Percentiles rank a stretch among this genome's conserved stretches.
Conservation (phyloP, 2,329 filamentous ascomycete species). For the Clarireedia paspali region DNA sequence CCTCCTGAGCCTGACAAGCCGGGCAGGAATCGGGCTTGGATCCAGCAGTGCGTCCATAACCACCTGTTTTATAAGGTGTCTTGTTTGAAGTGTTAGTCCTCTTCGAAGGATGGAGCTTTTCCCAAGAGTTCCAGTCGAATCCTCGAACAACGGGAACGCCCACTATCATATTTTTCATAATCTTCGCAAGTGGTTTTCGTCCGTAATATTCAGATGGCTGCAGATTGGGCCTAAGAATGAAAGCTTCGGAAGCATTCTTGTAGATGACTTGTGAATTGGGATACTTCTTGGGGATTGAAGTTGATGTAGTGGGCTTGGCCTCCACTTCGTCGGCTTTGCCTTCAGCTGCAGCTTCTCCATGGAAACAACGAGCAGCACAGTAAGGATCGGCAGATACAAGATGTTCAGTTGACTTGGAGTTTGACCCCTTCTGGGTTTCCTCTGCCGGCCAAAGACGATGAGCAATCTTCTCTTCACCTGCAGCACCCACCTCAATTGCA, state of each 20-base stretch:
- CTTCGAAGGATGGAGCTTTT: constrained; percentile 50
- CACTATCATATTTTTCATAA: constrained; percentile 68
- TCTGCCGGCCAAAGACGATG: constrained; percentile 69
- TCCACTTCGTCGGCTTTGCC: constrained; percentile 33
- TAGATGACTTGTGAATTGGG: constrained; percentile 79
- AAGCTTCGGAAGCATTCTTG: constrained; percentile 67
- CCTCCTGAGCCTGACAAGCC: constrained; percentile 56
- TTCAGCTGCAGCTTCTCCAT: constrained; percentile 50
- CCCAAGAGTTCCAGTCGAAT: constrained; percentile 73
- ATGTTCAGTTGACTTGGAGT: constrained; percentile 17
- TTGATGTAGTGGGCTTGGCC: constrained; percentile 12
- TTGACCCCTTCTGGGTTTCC: constrained; percentile 28
- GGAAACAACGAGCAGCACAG: constrained; percentile 52
- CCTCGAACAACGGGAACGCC: constrained; percentile 85
- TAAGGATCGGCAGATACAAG: constrained; percentile 40
- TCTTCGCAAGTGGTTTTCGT: constrained; percentile 72
- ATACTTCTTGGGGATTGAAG: constrained; percentile 46
- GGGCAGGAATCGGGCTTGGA: constrained; percentile 33
- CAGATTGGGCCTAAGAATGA: constrained; percentile 77
- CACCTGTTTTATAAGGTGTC: constrained; percentile 21
- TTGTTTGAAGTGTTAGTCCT: constrained; percentile 27
- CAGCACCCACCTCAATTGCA: constrained; percentile 80
- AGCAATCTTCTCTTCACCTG: constrained; percentile 85
- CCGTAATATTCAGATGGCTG: constrained; percentile 81
- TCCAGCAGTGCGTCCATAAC: constrained; percentile 12